phyloP scores from a whole-genome alignment of 169 alveolate genomes.

The Cryptosporidium viatorum region DNA sequence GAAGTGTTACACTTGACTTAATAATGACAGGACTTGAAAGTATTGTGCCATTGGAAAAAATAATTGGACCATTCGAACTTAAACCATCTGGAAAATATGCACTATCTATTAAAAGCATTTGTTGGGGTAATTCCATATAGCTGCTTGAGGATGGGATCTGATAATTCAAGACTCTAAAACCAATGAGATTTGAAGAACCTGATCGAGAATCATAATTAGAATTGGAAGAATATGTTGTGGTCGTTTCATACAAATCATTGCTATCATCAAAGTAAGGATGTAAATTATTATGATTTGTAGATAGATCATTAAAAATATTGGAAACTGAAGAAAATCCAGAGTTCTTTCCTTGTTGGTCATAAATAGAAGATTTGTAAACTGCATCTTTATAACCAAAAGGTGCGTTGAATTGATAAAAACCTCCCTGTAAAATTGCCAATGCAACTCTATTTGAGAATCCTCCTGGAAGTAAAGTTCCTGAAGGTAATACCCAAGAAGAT shows the following conservation, averaged over 20 bases:
- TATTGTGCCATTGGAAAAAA: slow-evolving; percentile 68
- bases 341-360: background rate
- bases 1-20: slow-evolving; percentile 27
- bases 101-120: slow-evolving; percentile 36
- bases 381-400: slow-evolving; percentile 60
- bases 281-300: background rate
- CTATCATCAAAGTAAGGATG: slow-evolving; percentile 48
- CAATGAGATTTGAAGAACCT: slow-evolving; percentile 12
- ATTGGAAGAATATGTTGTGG: background rate
- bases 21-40: slow-evolving; percentile 41
- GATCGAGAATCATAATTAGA: background rate
- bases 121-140: slow-evolving; percentile 65
- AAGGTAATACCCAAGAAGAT: slow-evolving; percentile 65
- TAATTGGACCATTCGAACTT: slow-evolving; percentile 64
- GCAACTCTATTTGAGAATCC: slow-evolving; percentile 73
- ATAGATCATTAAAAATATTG: background rate
- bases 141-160: slow-evolving; percentile 63
- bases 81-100: slow-evolving; percentile 56
- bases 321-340: background rate
- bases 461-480: slow-evolving; percentile 70
- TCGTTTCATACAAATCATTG: background rate
- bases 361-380: slow-evolving; percentile 14
- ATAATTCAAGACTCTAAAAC: slow-evolving; percentile 47
- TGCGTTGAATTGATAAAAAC: slow-evolving; percentile 44
- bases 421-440: slow-evolving; percentile 55